Base-by-base conservation (phyloP, 345 rosid genomes). In the Noccaea bulbosa region DNA sequence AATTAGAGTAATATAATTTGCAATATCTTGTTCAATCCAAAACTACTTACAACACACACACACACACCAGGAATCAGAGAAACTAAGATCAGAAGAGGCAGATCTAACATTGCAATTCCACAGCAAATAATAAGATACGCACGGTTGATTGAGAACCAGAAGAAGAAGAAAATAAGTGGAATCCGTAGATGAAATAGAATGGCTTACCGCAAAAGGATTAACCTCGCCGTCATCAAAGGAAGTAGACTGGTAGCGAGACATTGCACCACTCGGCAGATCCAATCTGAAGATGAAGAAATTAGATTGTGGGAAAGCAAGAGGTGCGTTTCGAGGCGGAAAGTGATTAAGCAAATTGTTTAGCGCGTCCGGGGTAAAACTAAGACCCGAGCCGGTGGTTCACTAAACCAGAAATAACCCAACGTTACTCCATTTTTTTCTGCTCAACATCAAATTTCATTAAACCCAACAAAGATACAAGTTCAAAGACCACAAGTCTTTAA, bases 151-250 rank as follows among this genome's bases (percentile, higher is more conserved):
- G 27, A 24, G 27, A 24, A 24, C 27, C 3, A 24, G 27, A 24
- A 24, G 27, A 24, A 24, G 27, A 24, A 24, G 27, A 24, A 24
- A 3, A 35, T 4, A 35, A 35, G 38, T 8, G 8, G 38, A 35
- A 35, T 35, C 38, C 38, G 8, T 35, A 35, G 38, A 35, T 11
- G 58, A 37, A 27, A 55, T 35, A 61, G 57, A 22, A 62, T 44
- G 5, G 39, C 83, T 74, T 79, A 94, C 99, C 80, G 96, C 88
- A 79, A 91, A 94, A 62, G 97, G 96, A 81, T 91, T 93, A 33
- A 75, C 75, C 58, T 75, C 79, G 72, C 86, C 89, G 51, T 88
- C 90, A n/a, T 90, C 96, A 78, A 85, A 86, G 8, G 96, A 85
- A 74, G 77, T 85, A 46, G 91, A 62, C 64, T 86, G 83, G 91